phyloP scores from a whole-genome alignment of 2,329 filamentous ascomycete species.

The Diplodia mutila region DNA sequence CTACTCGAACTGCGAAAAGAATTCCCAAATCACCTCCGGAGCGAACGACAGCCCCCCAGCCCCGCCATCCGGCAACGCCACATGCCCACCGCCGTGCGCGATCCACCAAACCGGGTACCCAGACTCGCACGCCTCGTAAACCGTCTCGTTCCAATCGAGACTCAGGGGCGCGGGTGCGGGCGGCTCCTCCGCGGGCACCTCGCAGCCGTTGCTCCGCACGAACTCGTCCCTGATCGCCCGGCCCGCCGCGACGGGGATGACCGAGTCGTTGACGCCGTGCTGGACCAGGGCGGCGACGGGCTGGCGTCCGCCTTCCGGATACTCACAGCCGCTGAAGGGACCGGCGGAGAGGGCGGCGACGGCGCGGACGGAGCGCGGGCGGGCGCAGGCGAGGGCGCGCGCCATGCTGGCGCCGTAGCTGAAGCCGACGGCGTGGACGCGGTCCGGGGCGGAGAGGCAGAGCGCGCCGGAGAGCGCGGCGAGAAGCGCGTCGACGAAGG shows the following conservation, averaged over 20 bases:
- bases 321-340: constrained; percentile 30
- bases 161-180: background rate
- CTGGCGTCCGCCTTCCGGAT: constrained; percentile 38
- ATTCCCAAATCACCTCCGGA: background rate
- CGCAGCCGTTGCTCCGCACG: constrained; percentile 45
- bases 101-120: background rate
- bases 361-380: constrained; percentile 45
- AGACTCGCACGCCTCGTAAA: background rate
- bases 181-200: background rate
- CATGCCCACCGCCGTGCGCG: background rate
- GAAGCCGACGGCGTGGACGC: constrained; percentile 51
- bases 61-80: background rate
- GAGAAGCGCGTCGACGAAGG: constrained; percentile 47
- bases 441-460: constrained; percentile 48
- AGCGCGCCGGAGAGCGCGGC: constrained; percentile 44
- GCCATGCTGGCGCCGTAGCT: constrained; percentile 52
- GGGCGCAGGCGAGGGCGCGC: constrained; percentile 49
- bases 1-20: background rate
- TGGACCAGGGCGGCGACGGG: constrained; percentile 48
- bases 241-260: constrained; percentile 43
- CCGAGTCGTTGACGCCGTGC: constrained; percentile 46
- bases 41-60: background rate
- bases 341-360: constrained; percentile 39
- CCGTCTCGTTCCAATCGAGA: background rate
- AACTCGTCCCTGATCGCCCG: constrained; percentile 45